A percentile compares a stretch with the other conserved stretches of the same genome.
phyloP scores from a whole-genome alignment of 2,329 filamentous ascomycete species.

The Lachnellula arida region DNA sequence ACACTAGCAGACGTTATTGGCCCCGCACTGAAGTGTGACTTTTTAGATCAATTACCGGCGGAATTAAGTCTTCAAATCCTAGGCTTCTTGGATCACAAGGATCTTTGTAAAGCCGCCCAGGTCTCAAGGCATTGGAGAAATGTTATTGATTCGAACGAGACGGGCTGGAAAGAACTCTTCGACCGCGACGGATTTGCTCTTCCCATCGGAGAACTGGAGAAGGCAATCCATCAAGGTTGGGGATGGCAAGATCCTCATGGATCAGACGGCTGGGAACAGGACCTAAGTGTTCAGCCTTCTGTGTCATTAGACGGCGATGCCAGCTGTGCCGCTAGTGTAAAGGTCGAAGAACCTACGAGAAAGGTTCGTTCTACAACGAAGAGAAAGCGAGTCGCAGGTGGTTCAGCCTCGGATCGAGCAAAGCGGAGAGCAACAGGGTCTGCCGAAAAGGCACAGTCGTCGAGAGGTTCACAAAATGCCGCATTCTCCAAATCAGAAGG shows the following conservation, averaged over 20 bases:
- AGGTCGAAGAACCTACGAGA: slow-evolving; percentile 17
- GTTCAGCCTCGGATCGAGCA: slow-evolving; percentile 20
- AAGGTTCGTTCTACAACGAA: slow-evolving; percentile 28
- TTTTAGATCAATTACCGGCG: slow-evolving; percentile 74
- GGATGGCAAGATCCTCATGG: slow-evolving; percentile 90
- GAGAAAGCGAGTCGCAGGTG: slow-evolving; percentile 28
- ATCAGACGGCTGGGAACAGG: slow-evolving; percentile 69
- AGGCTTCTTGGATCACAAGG: slow-evolving; percentile 77
- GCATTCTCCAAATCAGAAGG: slow-evolving; percentile 58
- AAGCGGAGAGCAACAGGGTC: slow-evolving; percentile 29
- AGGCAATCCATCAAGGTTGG: slow-evolving; percentile 88
- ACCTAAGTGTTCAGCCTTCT: slow-evolving; percentile 56
- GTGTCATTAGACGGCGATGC: slow-evolving; percentile 51
- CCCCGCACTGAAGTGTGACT: slow-evolving; percentile 91
- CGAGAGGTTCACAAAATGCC: slow-evolving; percentile 18
- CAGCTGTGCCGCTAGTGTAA: slow-evolving; percentile 5
- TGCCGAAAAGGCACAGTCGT: slow-evolving; percentile 22
- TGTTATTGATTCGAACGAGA: slow-evolving; percentile 88
- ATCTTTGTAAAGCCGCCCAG: slow-evolving; percentile 84
- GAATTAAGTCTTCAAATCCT: slow-evolving; percentile 87
- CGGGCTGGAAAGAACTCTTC: slow-evolving; percentile 90
- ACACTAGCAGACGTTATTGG: slow-evolving; percentile 89
- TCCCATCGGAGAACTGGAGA: slow-evolving; percentile 75
- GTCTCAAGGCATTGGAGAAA: slow-evolving; percentile 93
- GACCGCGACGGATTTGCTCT: slow-evolving; percentile 78